phyloP scores from a whole-genome alignment of 306 rosid species.

The Neltuma alba region DNA sequence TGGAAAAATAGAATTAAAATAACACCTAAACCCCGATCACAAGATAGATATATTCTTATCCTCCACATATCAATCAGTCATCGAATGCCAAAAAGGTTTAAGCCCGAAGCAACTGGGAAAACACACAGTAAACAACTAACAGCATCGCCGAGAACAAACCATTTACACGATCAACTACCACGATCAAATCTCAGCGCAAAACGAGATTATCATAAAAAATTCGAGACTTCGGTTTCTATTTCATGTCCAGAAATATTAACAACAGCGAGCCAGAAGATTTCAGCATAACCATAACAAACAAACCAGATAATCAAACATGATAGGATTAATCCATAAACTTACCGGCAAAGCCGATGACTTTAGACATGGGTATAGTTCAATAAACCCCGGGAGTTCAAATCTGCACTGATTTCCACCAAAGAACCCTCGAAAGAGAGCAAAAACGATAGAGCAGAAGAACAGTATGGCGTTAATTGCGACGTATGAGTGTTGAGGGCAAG shows the following conservation, averaged over 20 bases:
- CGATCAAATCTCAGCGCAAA: neutral
- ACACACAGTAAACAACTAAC: neutral
- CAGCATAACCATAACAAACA: neutral
- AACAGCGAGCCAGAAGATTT: constrained; percentile 8
- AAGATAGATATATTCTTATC: neutral
- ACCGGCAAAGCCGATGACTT: constrained; percentile 82
- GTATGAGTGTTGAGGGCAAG: constrained; percentile 30
- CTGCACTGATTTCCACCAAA: constrained; percentile 41
- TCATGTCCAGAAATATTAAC: constrained; percentile 25
- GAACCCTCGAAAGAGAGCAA: constrained; percentile 82
- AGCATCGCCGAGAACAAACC: neutral
- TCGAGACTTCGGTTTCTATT: neutral
- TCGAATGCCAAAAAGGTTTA: neutral
- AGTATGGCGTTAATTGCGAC: constrained; percentile 18
- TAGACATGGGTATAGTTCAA: constrained; percentile 72
- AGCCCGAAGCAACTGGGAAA: neutral
- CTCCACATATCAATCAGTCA: neutral
- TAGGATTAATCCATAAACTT: constrained; percentile 1
- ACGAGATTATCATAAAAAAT: neutral
- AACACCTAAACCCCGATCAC: neutral
- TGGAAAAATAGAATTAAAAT: constrained; percentile 1
- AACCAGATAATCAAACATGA: neutral
- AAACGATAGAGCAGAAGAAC: constrained; percentile 51
- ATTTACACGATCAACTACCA: constrained; percentile 25
- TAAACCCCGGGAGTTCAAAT: constrained; percentile 54